A percentile compares a stretch with the other conserved stretches of the same genome.
These are phyloP conservation scores for Alloascoidea hylecoeti DNA, from an alignment of 805 yeast species.

Conservation along the genomic window DNA sequence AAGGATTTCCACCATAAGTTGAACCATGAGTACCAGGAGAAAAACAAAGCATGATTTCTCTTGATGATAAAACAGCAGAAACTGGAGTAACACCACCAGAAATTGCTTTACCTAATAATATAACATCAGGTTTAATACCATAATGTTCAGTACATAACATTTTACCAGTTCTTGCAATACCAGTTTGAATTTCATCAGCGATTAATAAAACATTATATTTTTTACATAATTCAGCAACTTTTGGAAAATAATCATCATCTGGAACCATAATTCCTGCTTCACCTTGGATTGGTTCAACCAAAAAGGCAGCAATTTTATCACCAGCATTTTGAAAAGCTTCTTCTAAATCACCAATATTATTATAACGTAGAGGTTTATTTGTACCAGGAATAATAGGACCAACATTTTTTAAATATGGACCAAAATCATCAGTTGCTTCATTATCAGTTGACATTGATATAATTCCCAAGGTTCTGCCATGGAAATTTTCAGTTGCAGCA, in stretches of 20 bases:
- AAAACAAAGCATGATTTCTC: slow-evolving; percentile 75
- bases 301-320: slow-evolving; percentile 78
- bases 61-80: slow-evolving; percentile 82
- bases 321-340: slow-evolving; percentile 72
- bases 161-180: slow-evolving; percentile 94
- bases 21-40: slow-evolving; percentile 97
- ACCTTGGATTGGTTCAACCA: slow-evolving; percentile 95
- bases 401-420: slow-evolving; percentile 76
- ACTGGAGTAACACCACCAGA: slow-evolving; percentile 93
- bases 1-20: slow-evolving; percentile 95
- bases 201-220: slow-evolving; percentile 78
- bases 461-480: slow-evolving; percentile 91
- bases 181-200: slow-evolving; percentile 96
- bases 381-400: slow-evolving; percentile 80
- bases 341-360: slow-evolving; percentile 76
- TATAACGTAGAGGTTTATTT: slow-evolving; percentile 57
- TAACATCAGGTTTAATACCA: slow-evolving; percentile 74
- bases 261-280: slow-evolving; percentile 98
- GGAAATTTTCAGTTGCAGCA: slow-evolving; percentile 85
- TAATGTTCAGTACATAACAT: slow-evolving; percentile 86
- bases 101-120: slow-evolving; percentile 85
- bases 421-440: slow-evolving; percentile 78
- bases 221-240: slow-evolving; percentile 55
- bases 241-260: slow-evolving; percentile 61
- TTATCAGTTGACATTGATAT: slow-evolving; percentile 95